These are phyloP conservation scores for Tympanopsis confertula DNA, from an alignment of 2,329 filamentous ascomycete genomes.

Conservation along the genomic window DNA sequence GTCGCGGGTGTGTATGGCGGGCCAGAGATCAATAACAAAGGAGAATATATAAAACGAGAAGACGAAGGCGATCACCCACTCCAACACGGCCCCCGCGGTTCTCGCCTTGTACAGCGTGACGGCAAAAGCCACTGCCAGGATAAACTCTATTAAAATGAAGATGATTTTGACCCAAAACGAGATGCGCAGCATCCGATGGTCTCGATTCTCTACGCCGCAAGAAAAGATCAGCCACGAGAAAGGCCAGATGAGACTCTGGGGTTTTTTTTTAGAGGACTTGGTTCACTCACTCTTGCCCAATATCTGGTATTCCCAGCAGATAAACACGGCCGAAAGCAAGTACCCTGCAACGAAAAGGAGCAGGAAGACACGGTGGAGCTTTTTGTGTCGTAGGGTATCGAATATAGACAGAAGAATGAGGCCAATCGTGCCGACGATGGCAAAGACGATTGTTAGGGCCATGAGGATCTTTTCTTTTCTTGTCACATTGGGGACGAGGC, in stretches of 20 bases:
- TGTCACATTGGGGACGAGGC: slow-evolving; percentile 63
- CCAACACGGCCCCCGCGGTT: slow-evolving; percentile 59
- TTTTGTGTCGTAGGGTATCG: slow-evolving; percentile 61
- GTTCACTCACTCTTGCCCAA: slow-evolving; percentile 55
- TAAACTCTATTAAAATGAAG: slow-evolving; percentile 74
- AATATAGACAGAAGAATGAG: slow-evolving; percentile 77
- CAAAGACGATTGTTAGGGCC: slow-evolving; percentile 50
- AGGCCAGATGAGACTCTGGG: too few relatives aligned
- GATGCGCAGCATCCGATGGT: slow-evolving; percentile 59
- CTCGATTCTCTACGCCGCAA: slow-evolving; percentile 45
- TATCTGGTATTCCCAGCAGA: slow-evolving; percentile 81
- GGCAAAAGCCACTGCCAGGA: slow-evolving; percentile 63
- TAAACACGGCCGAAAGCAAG: slow-evolving; percentile 72
- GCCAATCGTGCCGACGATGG: slow-evolving; percentile 65
- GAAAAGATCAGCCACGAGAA: slow-evolving; percentile 1
- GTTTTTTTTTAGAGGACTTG: too few relatives aligned
- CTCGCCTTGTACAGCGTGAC: slow-evolving; percentile 33
- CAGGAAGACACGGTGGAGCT: slow-evolving; percentile 66
- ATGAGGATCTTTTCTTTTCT: slow-evolving; percentile 50
- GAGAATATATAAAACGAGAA: slow-evolving; percentile 82
- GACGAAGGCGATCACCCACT: slow-evolving; percentile 69
- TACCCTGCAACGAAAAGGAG: slow-evolving; percentile 78
- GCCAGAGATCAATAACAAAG: slow-evolving; percentile 78
- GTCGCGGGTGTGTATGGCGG: slow-evolving; percentile 50
- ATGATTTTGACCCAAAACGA: slow-evolving; percentile 81